Percentiles rank a stretch among this genome's conserved stretches.
These are phyloP conservation scores for Pleomassaria siparia DNA, from an alignment of 2,329 filamentous ascomycete species.

Conservation along the genomic window DNA sequence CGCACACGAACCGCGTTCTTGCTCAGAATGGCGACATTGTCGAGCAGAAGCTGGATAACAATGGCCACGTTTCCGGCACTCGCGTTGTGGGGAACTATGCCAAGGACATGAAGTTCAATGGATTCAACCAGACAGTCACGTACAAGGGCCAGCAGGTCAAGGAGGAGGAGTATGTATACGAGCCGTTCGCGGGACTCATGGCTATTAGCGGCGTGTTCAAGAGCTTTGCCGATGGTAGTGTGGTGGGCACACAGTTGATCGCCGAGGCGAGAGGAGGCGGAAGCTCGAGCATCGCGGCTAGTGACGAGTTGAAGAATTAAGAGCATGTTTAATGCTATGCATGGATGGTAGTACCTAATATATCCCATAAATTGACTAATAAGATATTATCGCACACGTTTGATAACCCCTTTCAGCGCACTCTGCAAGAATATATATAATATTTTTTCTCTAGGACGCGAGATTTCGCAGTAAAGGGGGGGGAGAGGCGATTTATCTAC, in stretches of 20 bases:
- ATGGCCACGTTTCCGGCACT: slow-evolving; percentile 50
- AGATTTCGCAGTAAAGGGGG: no score
- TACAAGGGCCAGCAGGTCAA: slow-evolving; percentile 50
- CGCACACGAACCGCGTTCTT: slow-evolving; percentile 57
- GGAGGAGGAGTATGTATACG: slow-evolving; percentile 58
- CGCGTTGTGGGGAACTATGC: slow-evolving; percentile 53
- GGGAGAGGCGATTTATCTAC: no score
- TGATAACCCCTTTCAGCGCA: background rate
- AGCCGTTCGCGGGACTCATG: slow-evolving; percentile 53
- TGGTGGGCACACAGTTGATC: slow-evolving; percentile 55
- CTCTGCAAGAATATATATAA: background rate
- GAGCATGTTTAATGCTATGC: background rate
- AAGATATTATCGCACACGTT: background rate
- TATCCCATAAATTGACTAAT: background rate
- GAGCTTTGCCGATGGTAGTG: slow-evolving; percentile 49
- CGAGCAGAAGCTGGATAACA: slow-evolving; percentile 58
- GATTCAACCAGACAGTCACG: slow-evolving; percentile 46
- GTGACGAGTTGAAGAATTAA: slow-evolving; percentile 14
- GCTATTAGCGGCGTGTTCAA: slow-evolving; percentile 52
- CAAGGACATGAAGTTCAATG: slow-evolving; percentile 58
- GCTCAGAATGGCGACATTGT: slow-evolving; percentile 58
- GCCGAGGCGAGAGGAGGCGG: slow-evolving; percentile 57
- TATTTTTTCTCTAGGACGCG: no score
- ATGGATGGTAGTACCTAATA: background rate
- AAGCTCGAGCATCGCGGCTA: slow-evolving; percentile 52